Conservation (phyloP, 495 filamentous ascomycete species). For the Penicillium ochrochloron region DNA sequence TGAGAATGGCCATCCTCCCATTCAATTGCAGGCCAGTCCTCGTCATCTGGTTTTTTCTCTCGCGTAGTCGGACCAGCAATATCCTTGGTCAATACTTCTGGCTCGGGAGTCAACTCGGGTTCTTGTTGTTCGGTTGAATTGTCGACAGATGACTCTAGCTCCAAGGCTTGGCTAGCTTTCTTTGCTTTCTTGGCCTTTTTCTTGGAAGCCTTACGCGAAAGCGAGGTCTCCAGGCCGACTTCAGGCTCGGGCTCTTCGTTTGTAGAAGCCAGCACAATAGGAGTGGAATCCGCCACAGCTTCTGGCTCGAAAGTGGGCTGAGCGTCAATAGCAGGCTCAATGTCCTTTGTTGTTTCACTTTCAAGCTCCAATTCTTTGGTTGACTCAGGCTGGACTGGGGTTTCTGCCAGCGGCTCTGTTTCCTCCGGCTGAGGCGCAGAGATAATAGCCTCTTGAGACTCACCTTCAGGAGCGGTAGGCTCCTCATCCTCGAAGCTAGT, state of each 20-base stretch:
- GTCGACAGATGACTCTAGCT: constrained; percentile 2
- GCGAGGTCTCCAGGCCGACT: constrained; percentile 9
- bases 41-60: constrained; percentile 30
- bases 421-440: constrained; percentile 8
- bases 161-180: constrained; percentile 20
- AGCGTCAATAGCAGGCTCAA: constrained; percentile 10
- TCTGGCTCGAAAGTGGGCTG: constrained; percentile 14
- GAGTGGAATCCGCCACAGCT: neutral
- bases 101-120: constrained; percentile 1
- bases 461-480: neutral
- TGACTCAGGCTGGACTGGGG: constrained; percentile 6
- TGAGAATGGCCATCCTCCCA: constrained; percentile 41
- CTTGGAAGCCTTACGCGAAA: constrained; percentile 37
- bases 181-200: constrained; percentile 34
- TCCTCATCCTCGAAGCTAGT: neutral
- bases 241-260: constrained; percentile 10
- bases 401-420: neutral
- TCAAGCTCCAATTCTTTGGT: constrained; percentile 11
- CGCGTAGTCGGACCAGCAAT: constrained; percentile 10
- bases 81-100: constrained; percentile 14
- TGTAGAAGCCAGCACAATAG: constrained; percentile 6
- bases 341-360: constrained; percentile 1
- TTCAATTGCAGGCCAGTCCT: constrained; percentile 45
- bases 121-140: constrained; percentile 16
- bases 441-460: constrained; percentile 14